Evolutionary conservation across 2,329 filamentous ascomycete species (phyloP).

Genomic region (Clonostachys rhizophaga): DNA sequence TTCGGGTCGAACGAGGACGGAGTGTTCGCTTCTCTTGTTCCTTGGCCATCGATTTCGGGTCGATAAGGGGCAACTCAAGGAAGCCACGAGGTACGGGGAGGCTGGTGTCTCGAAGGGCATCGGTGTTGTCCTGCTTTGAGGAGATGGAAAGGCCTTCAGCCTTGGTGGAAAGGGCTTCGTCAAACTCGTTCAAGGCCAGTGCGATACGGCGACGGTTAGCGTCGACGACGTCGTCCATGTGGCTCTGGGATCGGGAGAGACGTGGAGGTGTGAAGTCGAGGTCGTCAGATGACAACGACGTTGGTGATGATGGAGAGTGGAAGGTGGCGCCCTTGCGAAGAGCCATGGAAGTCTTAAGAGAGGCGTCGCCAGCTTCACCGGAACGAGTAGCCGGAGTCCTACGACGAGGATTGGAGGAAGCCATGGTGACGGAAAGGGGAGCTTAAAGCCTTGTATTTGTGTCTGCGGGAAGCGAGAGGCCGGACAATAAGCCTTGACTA

Average conservation of each 20-base stretch:
- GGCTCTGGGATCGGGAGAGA: constrained; percentile 64
- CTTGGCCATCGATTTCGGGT: constrained; percentile 38
- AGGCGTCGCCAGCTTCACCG: constrained; percentile 20
- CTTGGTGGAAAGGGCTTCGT: constrained; percentile 41
- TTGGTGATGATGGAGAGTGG: constrained; percentile 36
- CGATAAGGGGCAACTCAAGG: constrained; percentile 49
- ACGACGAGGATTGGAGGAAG: constrained; percentile 40
- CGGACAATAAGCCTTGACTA: no score
- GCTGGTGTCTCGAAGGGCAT: constrained; percentile 45
- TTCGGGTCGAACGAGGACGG: constrained; percentile 50
- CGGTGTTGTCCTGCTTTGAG: constrained; percentile 19
- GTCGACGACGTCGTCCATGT: constrained; percentile 67
- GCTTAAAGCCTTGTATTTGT: no score
- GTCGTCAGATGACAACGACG: constrained; percentile 35
- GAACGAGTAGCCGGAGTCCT: constrained; percentile 36
- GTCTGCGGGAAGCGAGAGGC: no score
- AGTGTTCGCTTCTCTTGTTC: constrained; percentile 42
- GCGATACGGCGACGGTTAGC: constrained; percentile 65
- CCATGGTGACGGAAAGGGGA: constrained; percentile 27
- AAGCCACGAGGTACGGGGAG: constrained; percentile 56
- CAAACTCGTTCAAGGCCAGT: constrained; percentile 60
- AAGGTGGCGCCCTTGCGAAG: constrained; percentile 70
- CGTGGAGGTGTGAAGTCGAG: constrained; percentile 42
- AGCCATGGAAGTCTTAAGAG: constrained; percentile 28
- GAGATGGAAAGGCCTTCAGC: constrained; percentile 28